Base-by-base conservation (phyloP, 257 asterid species). In the Perilla frutescens region DNA sequence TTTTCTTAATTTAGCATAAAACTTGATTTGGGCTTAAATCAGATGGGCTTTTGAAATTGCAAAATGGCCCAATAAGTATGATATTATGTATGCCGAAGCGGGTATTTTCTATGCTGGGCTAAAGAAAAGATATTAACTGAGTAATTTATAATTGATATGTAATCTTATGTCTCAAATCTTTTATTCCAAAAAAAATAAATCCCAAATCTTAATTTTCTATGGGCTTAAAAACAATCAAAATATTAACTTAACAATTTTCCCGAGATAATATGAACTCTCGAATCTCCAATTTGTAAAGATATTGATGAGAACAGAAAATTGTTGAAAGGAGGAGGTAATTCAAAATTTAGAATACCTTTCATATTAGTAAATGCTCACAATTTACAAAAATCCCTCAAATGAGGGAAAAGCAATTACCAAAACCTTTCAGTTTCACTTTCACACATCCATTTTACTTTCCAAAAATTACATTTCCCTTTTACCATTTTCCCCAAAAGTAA, bases 301-400 rank as follows among this genome's bases (percentile, higher is more conserved):
- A 34, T 34, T 34, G 37, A 34, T 20, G 37, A 4, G 37, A 34
- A 2, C 3, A 34, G 4, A 34, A 34, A 4, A 34, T 34, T 34
- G 37, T 34, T 43, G 8, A 6, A 9, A 9, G 10, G 10, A 43
- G 10, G 10, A 6, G 8, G 10, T 9, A 7, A 43, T 7, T 31
- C 1, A 31, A 62, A 62, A 40, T 41, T 62, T 39, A 62, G 7
- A 41, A 14, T 39, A 40, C 49, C 45, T 36, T 62, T n/a, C 37
- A 9, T 63, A 8, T 8, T 8, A 8, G 40, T 10, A 63, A 12
- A 65, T 11, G 66, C 54, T 70, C 63, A n/a, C 58, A 29, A 13
- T 57, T 44, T 48, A 49, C 62, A 61, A 55, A 66, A 37, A 54
- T 12, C 64, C 64, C 74, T 68, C 34, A 39, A 53, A 39, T 2